Evolutionary conservation across 768 basidiomycete species (phyloP).

Genomic region (Pulveroboletus ravenelii): DNA sequence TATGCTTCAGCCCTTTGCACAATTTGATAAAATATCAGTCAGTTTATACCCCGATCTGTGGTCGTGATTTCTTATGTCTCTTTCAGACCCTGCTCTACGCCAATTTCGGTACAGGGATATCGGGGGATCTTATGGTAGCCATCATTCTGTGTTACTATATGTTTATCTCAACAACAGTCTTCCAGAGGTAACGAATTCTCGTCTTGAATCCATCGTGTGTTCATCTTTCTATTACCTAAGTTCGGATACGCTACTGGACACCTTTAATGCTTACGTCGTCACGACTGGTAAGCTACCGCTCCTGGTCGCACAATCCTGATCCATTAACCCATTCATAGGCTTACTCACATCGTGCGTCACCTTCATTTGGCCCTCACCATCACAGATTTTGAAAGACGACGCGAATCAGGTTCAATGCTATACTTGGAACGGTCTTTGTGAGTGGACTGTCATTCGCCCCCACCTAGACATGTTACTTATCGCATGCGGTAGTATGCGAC

Average conservation of each 20-base stretch:
- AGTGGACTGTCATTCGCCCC: slow-evolving; percentile 4
- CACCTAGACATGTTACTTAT: neutral
- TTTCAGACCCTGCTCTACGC: slow-evolving; percentile 46
- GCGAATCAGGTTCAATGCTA: slow-evolving; percentile 39
- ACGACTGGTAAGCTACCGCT: slow-evolving; percentile 42
- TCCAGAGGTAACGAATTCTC: slow-evolving; percentile 34
- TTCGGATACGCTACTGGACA: slow-evolving; percentile 44
- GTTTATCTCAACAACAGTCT: slow-evolving; percentile 45
- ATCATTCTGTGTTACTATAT: slow-evolving; percentile 45
- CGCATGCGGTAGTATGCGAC: slow-evolving; percentile 30
- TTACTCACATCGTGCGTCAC: slow-evolving; percentile 33
- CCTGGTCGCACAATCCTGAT: slow-evolving; percentile 11
- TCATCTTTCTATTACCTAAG: slow-evolving; percentile 23
- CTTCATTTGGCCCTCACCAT: neutral
- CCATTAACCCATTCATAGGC: slow-evolving; percentile 31
- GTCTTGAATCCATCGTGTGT: neutral
- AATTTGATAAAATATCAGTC: slow-evolving; percentile 40
- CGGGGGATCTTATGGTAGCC: slow-evolving; percentile 50
- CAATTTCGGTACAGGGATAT: slow-evolving; percentile 45
- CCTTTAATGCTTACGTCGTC: slow-evolving; percentile 46
- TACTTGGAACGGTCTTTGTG: slow-evolving; percentile 39
- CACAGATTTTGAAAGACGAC: neutral
- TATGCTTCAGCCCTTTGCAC: slow-evolving; percentile 29
- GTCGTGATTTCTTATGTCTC: neutral
- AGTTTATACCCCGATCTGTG: slow-evolving; percentile 2